A percentile compares a stretch with the other conserved stretches of the same genome.
These are phyloP conservation scores for Arabidopsis suecica DNA, from an alignment of 345 rosid genomes.

Conservation along the genomic window DNA sequence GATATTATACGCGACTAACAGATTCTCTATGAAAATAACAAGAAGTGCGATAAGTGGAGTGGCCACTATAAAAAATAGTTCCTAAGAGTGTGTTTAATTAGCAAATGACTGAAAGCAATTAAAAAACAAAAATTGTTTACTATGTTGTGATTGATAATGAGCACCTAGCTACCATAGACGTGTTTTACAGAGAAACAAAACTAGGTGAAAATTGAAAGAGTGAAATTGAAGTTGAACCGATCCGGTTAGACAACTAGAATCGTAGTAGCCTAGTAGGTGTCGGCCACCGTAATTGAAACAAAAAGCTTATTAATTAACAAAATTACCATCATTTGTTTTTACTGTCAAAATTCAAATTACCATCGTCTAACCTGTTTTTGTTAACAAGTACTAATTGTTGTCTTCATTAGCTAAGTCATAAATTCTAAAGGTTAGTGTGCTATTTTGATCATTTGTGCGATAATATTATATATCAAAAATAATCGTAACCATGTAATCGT, in stretches of 20 bases:
- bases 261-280: constrained; percentile 5
- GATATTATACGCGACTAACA: constrained; percentile 9
- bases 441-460: too few relatives aligned
- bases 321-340: background rate
- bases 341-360: background rate
- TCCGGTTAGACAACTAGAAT: constrained; percentile 26
- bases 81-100: constrained; percentile 4
- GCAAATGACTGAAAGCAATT: constrained; percentile 27
- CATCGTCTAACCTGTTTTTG: background rate
- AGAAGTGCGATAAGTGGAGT: constrained; percentile 36
- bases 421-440: background rate
- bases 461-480: too few relatives aligned
- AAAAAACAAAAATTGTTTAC: background rate
- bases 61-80: constrained; percentile 25
- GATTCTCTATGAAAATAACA: constrained; percentile 10
- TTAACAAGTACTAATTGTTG: background rate
- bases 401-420: background rate
- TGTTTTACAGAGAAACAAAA: constrained; percentile 1
- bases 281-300: constrained; percentile 34
- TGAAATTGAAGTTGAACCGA: constrained; percentile 31
- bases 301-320: background rate
- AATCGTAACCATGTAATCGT: too few relatives aligned
- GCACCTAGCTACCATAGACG: constrained; percentile 16
- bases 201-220: constrained; percentile 1
- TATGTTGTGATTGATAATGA: constrained; percentile 8